Percentiles rank a stretch among this genome's conserved stretches.
Conservation (phyloP, 2,329 filamentous ascomycete genomes). For the Camptophora hylomeconis region DNA sequence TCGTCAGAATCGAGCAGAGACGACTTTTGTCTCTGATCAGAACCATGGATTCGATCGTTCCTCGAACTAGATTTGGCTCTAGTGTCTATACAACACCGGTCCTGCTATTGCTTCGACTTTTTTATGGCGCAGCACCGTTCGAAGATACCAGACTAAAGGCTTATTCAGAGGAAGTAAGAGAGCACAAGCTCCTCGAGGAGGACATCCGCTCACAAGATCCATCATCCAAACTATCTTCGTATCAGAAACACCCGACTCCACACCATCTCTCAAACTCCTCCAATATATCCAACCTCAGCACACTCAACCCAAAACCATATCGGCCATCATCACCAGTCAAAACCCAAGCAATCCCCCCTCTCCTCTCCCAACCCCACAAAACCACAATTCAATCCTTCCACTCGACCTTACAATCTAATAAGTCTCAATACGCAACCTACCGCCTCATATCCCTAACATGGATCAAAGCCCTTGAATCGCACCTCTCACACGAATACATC, state of each 20-base stretch:
- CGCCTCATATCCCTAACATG: constrained; percentile 13
- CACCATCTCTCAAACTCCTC: too few relatives aligned
- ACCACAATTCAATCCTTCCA: background rate
- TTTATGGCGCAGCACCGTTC: constrained; percentile 12
- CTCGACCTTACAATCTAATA: background rate
- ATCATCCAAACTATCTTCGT: too few relatives aligned
- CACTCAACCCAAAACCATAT: background rate
- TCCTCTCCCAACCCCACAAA: background rate
- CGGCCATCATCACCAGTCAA: background rate
- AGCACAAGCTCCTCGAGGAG: too few relatives aligned
- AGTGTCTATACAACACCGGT: constrained; percentile 12
- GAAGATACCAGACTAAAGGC: too few relatives aligned
- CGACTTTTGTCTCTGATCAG: too few relatives aligned
- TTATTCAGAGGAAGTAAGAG: too few relatives aligned
- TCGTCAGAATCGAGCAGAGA: too few relatives aligned
- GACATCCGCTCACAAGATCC: too few relatives aligned
- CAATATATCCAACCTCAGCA: too few relatives aligned
- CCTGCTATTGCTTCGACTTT: constrained; percentile 11
- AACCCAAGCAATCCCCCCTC: too few relatives aligned
- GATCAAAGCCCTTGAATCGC: constrained; percentile 15
- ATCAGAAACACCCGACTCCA: too few relatives aligned
- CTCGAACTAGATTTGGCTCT: constrained; percentile 10
- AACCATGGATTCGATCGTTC: too few relatives aligned
- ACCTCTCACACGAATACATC: constrained; percentile 15
- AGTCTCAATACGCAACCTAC: constrained; percentile 1